phyloP scores from a whole-genome alignment of 768 basidiomycete genomes.

The Tricholoma flavovirens region DNA sequence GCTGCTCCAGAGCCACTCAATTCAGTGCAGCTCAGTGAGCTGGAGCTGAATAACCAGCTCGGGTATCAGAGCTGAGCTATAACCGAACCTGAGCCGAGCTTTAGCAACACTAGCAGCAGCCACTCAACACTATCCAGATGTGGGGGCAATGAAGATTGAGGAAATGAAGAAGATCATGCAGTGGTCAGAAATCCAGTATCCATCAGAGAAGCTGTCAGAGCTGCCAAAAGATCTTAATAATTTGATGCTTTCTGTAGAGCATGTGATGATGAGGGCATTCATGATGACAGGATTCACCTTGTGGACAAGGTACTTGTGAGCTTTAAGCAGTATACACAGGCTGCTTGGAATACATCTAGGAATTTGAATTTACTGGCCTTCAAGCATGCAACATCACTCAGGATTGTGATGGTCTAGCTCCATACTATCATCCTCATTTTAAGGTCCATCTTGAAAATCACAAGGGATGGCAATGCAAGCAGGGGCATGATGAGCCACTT shows the following conservation, averaged over 20 bases:
- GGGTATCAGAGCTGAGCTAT: not conserved
- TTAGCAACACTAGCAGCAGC: not conserved
- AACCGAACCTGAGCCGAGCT: not conserved
- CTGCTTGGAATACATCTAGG: conserved; percentile 6
- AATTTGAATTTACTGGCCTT: no score
- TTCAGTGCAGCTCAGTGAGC: not conserved
- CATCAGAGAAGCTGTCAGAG: not conserved
- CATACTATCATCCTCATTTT: no score
- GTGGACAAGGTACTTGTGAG: no score
- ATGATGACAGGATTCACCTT: conserved; percentile 6
- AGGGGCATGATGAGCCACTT: no score
- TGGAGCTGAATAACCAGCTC: not conserved
- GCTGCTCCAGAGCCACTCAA: not conserved
- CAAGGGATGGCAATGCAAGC: no score
- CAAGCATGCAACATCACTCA: conserved; percentile 6
- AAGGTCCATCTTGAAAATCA: no score
- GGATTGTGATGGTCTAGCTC: conserved; percentile 7
- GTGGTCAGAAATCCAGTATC: no score
- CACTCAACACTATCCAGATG: conserved; percentile 15
- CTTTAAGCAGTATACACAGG: not conserved
- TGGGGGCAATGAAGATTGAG: conserved; percentile 17
- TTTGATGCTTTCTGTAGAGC: conserved; percentile 6
- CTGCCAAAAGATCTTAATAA: not conserved
- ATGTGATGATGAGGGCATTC: conserved; percentile 14
- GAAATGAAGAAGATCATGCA: conserved; percentile 12